Base-by-base conservation (phyloP, 257 asterid species). In the Solanum stenotomum region DNA sequence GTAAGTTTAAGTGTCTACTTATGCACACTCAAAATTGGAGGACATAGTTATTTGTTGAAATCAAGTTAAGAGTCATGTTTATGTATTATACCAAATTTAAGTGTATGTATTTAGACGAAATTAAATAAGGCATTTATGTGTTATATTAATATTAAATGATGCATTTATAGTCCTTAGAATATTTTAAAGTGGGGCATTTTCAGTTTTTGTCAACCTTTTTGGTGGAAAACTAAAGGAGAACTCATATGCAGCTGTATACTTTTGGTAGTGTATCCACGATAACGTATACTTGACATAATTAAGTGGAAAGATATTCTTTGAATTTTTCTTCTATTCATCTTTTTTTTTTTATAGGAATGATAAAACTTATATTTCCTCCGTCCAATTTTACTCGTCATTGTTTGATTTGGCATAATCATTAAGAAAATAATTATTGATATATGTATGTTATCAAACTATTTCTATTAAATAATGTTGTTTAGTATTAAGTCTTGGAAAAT, bases 1-100 rank as follows among this genome's bases (percentile, higher is more conserved):
- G 1, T 40, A 40, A 40, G 1, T 40, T 40, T 40, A 40, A 40
- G 12, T 40, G 1, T 40, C 0, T 40, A 0, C 4, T 2, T 40
- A 0, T 40, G 44, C 4, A 0, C 44, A 40, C 44, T 0, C 1
- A 40, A 9, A 0, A 9, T 40, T 40, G 0, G 44, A 40, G 1
- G 44, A 9, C 44, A 40, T 40, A 40, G 0, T 9, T 40, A 9
- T 38, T 0, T 2, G 12, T 0, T 8, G 0, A 38, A 9, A 1
- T 38, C 4, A 38, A 38, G 4, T 38, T 38, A 38, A 38, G 42
- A 1, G 11, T 38, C 42, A 38, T 38, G 42, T 38, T 8, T 38
- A 38, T 38, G 11, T 38, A 38, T 38, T 38, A 38, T 38, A 38
- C 2, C 3, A 38, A 38, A 38, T 38, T 38, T 38, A 38, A 38